These are phyloP conservation scores for Aethionema arabicum DNA, from an alignment of 345 rosid genomes.

Conservation along the genomic window DNA sequence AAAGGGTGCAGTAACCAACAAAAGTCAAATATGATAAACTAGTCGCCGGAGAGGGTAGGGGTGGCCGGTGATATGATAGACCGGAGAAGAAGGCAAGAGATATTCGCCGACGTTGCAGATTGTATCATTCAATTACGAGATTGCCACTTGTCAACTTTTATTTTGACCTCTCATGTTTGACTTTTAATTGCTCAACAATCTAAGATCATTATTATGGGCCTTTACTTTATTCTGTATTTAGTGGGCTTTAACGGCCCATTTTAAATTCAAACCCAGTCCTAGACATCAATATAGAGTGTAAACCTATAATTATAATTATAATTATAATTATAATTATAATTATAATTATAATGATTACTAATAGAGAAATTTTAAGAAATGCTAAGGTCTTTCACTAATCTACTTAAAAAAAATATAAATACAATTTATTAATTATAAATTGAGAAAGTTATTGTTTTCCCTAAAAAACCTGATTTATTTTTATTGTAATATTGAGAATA, in stretches of 20 bases:
- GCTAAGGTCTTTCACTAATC: too few relatives aligned
- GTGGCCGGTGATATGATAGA: slow-evolving; percentile 21
- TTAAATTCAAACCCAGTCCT: not conserved
- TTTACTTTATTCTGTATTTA: not conserved
- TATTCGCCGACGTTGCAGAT: slow-evolving; percentile 23
- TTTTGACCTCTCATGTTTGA: not conserved
- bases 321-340: too few relatives aligned
- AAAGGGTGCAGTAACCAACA: slow-evolving; percentile 11
- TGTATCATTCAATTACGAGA: slow-evolving; percentile 19
- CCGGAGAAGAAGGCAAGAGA: slow-evolving; percentile 24
- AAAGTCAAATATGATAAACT: not conserved
- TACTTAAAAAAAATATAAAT: too few relatives aligned
- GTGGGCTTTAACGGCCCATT: slow-evolving; percentile 8
- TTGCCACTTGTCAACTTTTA: slow-evolving; percentile 13
- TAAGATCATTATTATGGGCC: not conserved
- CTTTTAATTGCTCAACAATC: not conserved
- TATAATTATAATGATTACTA: too few relatives aligned
- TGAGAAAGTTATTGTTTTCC: too few relatives aligned
- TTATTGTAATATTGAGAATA: too few relatives aligned
- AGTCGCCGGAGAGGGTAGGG: not conserved
- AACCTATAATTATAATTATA: too few relatives aligned
- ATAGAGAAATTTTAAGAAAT: too few relatives aligned
- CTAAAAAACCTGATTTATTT: too few relatives aligned
- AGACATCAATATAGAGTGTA: too few relatives aligned
- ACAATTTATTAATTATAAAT: too few relatives aligned